Evolutionary conservation across 2,329 filamentous ascomycete genomes (phyloP), one percentile per base, ranked within the genome.

Genomic region (Cercospora sp.): DNA sequence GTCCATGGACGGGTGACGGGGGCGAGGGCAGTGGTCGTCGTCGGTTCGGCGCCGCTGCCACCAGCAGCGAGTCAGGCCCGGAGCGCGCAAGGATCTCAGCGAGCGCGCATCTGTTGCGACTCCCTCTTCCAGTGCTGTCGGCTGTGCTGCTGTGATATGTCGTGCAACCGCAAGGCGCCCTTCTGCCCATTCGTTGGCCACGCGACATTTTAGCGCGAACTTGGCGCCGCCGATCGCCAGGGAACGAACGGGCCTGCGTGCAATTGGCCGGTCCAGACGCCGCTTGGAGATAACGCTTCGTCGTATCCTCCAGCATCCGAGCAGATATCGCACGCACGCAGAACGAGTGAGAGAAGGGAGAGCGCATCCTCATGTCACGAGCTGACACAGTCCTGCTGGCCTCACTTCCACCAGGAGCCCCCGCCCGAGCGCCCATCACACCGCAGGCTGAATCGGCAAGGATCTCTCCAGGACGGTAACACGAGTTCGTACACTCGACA

Each of bases 161-260:
- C 61, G 65, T 66, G 60, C 60, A 63, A 63, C 64, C 63, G 28
- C 28, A 48, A 13, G 26, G 8, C 33, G 48, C 53, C 23, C 53
- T 48, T 16, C 59, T 61, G 33, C 33, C 16, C 26, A 16, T 53
- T 51, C 40, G 42, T 63, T 51, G 60, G 59, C 60, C 60, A 63
- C 60, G 60, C 60, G 60, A 63, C 13, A 51, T 51, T 61, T 36
- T 57, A 16, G 18, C 59, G 20, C 59, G 20, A 61, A 7, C 33
- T 42, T 48, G 20, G 33, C 36, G 33, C 9, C 18, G 59, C 23
- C 33, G 60, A 18, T 30, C 40, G 45, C n/a, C 10, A 20, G 45
- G 45, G 45, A 12, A 20, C 4, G 18, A 51, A 51, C 45, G 45
- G 45, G 1, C 45, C n/a, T 51, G 18, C 18, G 45, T 40, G 36